Evolutionary conservation across 345 rosid species (phyloP).

Genomic region (Luvunga scandens): DNA sequence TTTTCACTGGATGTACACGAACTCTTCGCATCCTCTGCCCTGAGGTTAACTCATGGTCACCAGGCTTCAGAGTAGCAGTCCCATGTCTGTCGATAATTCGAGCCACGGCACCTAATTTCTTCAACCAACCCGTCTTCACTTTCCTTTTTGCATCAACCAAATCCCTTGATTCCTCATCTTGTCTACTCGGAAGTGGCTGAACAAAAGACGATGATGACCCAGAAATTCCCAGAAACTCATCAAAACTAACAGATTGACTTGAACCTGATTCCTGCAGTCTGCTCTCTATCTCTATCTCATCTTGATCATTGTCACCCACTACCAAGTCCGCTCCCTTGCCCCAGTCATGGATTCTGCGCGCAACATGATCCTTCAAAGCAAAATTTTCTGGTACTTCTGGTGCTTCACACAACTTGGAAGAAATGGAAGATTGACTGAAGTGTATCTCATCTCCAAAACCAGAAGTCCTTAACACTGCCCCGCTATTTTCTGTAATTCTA

Average conservation of each 20-base stretch:
- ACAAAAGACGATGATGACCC: conserved; percentile 29
- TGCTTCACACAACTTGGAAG: conserved; percentile 28
- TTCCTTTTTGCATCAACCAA: conserved; percentile 24
- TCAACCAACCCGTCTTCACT: conserved; percentile 48
- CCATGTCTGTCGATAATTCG: conserved; percentile 30
- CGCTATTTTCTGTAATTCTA: conserved; percentile 30
- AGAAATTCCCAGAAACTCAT: conserved; percentile 39
- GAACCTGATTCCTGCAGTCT: conserved; percentile 36
- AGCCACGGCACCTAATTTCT: conserved; percentile 41
- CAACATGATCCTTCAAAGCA: conserved; percentile 15
- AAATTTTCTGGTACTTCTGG: conserved; percentile 27
- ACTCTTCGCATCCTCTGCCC: conserved; percentile 37
- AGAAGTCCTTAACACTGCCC: conserved; percentile 37
- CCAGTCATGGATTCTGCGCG: conserved; percentile 28
- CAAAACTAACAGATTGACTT: conserved; percentile 42
- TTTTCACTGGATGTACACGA: conserved; percentile 45
- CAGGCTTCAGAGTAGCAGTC: conserved; percentile 15
- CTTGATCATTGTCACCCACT: conserved; percentile 26
- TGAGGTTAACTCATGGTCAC: conserved; percentile 30
- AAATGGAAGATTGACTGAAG: conserved; percentile 24
- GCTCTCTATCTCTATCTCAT: conserved; percentile 27
- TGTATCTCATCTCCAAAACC: conserved; percentile 26
- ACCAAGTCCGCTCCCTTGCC: conserved; percentile 38
- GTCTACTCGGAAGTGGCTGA: conserved; percentile 14
- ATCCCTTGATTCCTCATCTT: conserved; percentile 20